phyloP scores from a whole-genome alignment of 805 yeast species.

The Yarrowia porcina region DNA sequence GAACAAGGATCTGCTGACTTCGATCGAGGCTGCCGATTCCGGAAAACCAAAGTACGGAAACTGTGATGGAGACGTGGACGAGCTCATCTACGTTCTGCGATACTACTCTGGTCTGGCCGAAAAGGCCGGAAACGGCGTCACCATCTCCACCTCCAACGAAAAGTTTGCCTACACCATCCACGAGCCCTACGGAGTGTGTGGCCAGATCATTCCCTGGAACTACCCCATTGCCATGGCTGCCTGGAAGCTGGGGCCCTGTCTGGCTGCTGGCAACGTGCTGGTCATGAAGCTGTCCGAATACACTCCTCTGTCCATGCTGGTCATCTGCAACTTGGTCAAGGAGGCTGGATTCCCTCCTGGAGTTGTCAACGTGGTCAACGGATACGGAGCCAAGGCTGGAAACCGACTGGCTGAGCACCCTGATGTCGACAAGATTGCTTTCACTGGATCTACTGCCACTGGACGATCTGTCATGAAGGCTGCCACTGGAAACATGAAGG shows the following conservation, averaged over 20 bases:
- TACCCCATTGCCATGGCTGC: slow-evolving; percentile 91
- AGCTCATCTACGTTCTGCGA: slow-evolving; percentile 66
- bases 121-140: slow-evolving; percentile 66
- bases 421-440: slow-evolving; percentile 83
- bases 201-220: slow-evolving; percentile 96
- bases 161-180: slow-evolving; percentile 77
- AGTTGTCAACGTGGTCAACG: slow-evolving; percentile 81
- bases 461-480: slow-evolving; percentile 85
- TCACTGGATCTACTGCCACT: slow-evolving; percentile 91
- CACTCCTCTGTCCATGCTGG: slow-evolving; percentile 85
- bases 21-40: slow-evolving; percentile 81
- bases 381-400: slow-evolving; percentile 84
- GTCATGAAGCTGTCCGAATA: slow-evolving; percentile 89
- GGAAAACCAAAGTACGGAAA: slow-evolving; percentile 68
- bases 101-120: slow-evolving; percentile 92
- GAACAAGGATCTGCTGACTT: slow-evolving; percentile 66
- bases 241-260: slow-evolving; percentile 92
- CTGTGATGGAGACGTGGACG: slow-evolving; percentile 71
- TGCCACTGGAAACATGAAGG: slow-evolving; percentile 77
- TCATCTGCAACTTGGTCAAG: slow-evolving; percentile 61
- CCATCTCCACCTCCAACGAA: slow-evolving; percentile 68
- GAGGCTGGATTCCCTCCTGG: slow-evolving; percentile 92
- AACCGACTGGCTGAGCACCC: slow-evolving; percentile 73
- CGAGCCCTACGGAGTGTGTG: slow-evolving; percentile 94
- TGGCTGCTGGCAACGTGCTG: slow-evolving; percentile 85